Evolutionary conservation across 108 stramenopile genomes (phyloP), one percentile per base, ranked within the genome.

Genomic region (Cyclotella cryptica): DNA sequence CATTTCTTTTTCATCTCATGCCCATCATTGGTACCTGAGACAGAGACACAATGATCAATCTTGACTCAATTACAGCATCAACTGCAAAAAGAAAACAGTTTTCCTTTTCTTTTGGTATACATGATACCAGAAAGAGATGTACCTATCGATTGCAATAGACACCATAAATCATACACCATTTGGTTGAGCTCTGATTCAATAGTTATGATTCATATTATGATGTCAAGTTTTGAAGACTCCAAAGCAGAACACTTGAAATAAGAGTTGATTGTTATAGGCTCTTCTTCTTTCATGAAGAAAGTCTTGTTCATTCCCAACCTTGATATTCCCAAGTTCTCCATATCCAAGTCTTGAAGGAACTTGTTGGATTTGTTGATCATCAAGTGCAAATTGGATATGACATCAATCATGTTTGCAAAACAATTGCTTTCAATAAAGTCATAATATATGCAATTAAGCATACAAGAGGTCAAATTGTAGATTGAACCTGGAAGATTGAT

Each of bases 341-440:
- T 27, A 42, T 78, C 69, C 1, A 78, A 22, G 47, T 62, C 55
- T 24, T 42, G 47, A 40, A 78, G 69, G 58, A 78, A 78, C 35
- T 39, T 45, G 21, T 45, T 27, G 11, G 77, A 69, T 39, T 78
- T 63, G 24, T 78, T 69, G 15, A 78, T 9, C 77, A 78, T 78
- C 11, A 70, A 58, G 41, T 70, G 77, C 61, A 77, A 64, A 44
- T 78, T 69, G 54, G 12, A 45, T 11, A 39, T 53, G 12, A 78
- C 52, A 70, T 70, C 77, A 41, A 46, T n/a, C 69, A 70, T 78
- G 1, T 27, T 27, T 5, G 58, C 15, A 42, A 64, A 78, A 10
- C 66, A 13, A 52, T 77, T 69, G 27, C 53, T 51, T 30, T 30
- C 68, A 52, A 49, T 67, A 3, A 78, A 41, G 59, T 70, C 69